Evolutionary conservation across 2,329 filamentous ascomycete genomes (phyloP).

Genomic region (Ascochyta fabae): DNA sequence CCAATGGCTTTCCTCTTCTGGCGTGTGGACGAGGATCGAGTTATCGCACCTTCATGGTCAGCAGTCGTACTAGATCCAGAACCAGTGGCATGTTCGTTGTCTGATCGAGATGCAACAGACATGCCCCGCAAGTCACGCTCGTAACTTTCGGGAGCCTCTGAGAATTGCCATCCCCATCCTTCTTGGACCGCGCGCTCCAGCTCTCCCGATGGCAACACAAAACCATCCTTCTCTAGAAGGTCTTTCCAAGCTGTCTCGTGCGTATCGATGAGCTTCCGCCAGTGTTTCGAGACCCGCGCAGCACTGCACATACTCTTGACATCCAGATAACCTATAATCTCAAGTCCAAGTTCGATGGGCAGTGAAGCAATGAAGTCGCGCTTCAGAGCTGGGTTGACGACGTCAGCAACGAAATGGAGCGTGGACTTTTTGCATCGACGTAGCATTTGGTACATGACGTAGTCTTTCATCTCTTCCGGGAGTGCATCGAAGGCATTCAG

Average conservation of each 20-base stretch:
- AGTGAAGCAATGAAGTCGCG: slow-evolving; percentile 89
- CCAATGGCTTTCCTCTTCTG: slow-evolving; percentile 50
- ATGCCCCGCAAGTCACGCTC: slow-evolving; percentile 80
- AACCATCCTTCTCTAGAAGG: slow-evolving; percentile 84
- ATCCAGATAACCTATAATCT: slow-evolving; percentile 87
- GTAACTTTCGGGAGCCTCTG: slow-evolving; percentile 73
- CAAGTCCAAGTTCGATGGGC: slow-evolving; percentile 84
- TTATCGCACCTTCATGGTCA: slow-evolving; percentile 39
- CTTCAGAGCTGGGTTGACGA: slow-evolving; percentile 92
- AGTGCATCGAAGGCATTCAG: slow-evolving; percentile 90
- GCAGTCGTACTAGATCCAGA: slow-evolving; percentile 27
- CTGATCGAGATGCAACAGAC: slow-evolving; percentile 41
- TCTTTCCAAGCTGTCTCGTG: slow-evolving; percentile 98
- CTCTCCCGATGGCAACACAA: slow-evolving; percentile 78
- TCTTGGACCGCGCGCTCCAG: slow-evolving; percentile 84
- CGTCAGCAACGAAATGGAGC: slow-evolving; percentile 84
- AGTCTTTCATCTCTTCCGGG: slow-evolving; percentile 89
- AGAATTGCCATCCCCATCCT: slow-evolving; percentile 98
- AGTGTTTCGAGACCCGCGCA: slow-evolving; percentile 91
- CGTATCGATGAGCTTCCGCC: slow-evolving; percentile 87
- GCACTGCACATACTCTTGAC: slow-evolving; percentile 85
- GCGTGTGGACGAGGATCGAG: slow-evolving; percentile 41
- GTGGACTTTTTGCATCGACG: slow-evolving; percentile 87
- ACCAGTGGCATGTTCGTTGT: slow-evolving; percentile 42
- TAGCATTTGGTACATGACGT: slow-evolving; percentile 95